Percentiles rank a stretch among this genome's conserved stretches.
Evolutionary conservation across 352 stramenopile genomes (phyloP).

Genomic region (Phytopythium oedochilum): DNA sequence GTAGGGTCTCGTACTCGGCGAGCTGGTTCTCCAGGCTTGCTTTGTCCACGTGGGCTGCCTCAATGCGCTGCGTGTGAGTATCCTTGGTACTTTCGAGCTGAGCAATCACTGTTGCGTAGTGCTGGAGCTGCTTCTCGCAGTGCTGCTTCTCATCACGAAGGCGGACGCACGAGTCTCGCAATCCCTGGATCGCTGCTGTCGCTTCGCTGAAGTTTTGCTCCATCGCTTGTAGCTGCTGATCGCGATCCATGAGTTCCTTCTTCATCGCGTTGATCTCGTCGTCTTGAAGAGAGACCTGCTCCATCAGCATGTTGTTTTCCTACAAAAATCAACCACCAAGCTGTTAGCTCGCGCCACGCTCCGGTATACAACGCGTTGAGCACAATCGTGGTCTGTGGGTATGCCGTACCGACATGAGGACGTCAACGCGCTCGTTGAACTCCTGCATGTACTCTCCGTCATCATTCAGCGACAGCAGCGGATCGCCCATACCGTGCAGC

Average conservation of each 20-base stretch:
- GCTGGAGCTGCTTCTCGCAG: conserved; percentile 66
- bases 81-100: conserved; percentile 64
- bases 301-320: conserved; percentile 82
- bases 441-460: conserved; percentile 58
- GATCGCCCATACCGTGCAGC: conserved; percentile 20
- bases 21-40: conserved; percentile 42
- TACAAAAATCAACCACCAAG: conserved; percentile 4
- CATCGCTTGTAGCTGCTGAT: conserved; percentile 70
- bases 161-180: conserved; percentile 48
- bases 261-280: conserved; percentile 58
- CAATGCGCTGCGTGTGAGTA: conserved; percentile 23
- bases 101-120: conserved; percentile 56
- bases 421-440: conserved; percentile 74
- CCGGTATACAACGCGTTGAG: too few relatives aligned
- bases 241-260: conserved; percentile 57
- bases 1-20: conserved; percentile 48
- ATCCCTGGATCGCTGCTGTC: conserved; percentile 56
- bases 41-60: conserved; percentile 26
- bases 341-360: too few relatives aligned
- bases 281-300: conserved; percentile 76
- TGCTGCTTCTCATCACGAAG: conserved; percentile 56
- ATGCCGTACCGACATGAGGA: conserved; percentile 58
- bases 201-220: conserved; percentile 75
- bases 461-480: conserved; percentile 30
- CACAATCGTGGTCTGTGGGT: too few relatives aligned